These are phyloP conservation scores for Rhexocercosporidium sp. DNA, from an alignment of 2,329 filamentous ascomycete species.

Conservation along the genomic window DNA sequence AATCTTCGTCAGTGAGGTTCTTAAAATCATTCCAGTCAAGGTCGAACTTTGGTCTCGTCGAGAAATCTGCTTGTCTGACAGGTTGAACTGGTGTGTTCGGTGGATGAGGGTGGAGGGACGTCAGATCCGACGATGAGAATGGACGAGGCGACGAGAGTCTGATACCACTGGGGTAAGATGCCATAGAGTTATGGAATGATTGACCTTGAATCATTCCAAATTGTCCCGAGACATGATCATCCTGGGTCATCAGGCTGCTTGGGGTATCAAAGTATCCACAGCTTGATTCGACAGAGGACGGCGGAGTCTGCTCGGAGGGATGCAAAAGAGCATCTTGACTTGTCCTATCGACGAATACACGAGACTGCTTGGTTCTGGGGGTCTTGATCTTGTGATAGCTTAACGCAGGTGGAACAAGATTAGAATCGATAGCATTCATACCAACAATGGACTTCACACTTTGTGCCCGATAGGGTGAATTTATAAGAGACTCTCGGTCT, in stretches of 20 bases:
- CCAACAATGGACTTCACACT: neutral
- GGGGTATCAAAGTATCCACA: neutral
- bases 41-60: slow-evolving; percentile 14
- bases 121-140: slow-evolving; percentile 33
- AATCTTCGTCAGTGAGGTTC: slow-evolving; percentile 3
- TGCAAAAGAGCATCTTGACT: neutral
- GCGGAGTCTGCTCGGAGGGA: slow-evolving; percentile 14
- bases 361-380: neutral
- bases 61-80: neutral
- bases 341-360: neutral
- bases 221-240: neutral
- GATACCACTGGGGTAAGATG: neutral
- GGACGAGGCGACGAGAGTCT: slow-evolving; percentile 8
- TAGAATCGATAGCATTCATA: neutral
- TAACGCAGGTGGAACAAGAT: slow-evolving; percentile 13
- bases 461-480: slow-evolving; percentile 3
- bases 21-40: slow-evolving; percentile 8
- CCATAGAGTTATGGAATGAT: neutral
- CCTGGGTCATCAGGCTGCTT: neutral
- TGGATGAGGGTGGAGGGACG: slow-evolving; percentile 22
- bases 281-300: slow-evolving; percentile 19
- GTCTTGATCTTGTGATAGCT: slow-evolving; percentile 14
- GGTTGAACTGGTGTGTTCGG: slow-evolving; percentile 20
- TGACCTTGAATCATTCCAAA: slow-evolving; percentile 44
- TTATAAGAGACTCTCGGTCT: slow-evolving; percentile 21